These are phyloP conservation scores for Ascochyta rabiei DNA, from an alignment of 2,329 filamentous ascomycete species.

Conservation along the genomic window DNA sequence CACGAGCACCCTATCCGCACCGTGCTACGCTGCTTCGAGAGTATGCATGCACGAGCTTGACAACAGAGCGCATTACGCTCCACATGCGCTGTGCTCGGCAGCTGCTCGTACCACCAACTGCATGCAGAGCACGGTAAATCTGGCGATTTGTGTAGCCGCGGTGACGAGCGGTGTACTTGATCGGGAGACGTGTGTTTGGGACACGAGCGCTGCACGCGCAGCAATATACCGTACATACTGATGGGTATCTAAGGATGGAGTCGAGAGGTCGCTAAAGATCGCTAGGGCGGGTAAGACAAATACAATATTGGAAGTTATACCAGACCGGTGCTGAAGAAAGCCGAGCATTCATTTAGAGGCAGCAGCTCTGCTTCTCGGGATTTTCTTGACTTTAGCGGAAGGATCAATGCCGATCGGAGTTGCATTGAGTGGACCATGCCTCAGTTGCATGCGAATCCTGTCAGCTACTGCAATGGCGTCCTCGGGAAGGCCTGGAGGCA, in stretches of 20 bases:
- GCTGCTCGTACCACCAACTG: constrained; percentile 4
- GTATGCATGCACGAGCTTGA: constrained; percentile 2
- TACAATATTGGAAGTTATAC: background rate
- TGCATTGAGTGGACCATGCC: background rate
- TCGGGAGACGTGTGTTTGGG: background rate
- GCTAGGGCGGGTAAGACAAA: background rate
- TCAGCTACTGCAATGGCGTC: constrained; percentile 72
- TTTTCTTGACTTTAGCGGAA: background rate
- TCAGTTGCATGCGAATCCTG: constrained; percentile 57
- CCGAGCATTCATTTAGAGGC: background rate
- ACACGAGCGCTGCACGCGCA: constrained; percentile 3
- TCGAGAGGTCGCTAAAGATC: background rate
- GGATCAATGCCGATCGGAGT: background rate
- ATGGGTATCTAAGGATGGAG: constrained; percentile 9
- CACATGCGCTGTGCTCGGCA: constrained; percentile 9
- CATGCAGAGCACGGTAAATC: constrained; percentile 6
- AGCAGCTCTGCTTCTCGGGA: background rate
- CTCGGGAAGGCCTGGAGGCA: constrained; percentile 66
- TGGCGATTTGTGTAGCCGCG: constrained; percentile 6
- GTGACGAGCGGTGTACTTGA: background rate
- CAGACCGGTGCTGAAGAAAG: background rate
- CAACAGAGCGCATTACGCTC: background rate
- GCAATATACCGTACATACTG: constrained; percentile 5
- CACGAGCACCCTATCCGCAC: constrained; percentile 1
- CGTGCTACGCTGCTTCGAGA: background rate